Evolutionary conservation across 192 early-diverging fungal species (phyloP).

Genomic region (Coemansia pectinata): DNA sequence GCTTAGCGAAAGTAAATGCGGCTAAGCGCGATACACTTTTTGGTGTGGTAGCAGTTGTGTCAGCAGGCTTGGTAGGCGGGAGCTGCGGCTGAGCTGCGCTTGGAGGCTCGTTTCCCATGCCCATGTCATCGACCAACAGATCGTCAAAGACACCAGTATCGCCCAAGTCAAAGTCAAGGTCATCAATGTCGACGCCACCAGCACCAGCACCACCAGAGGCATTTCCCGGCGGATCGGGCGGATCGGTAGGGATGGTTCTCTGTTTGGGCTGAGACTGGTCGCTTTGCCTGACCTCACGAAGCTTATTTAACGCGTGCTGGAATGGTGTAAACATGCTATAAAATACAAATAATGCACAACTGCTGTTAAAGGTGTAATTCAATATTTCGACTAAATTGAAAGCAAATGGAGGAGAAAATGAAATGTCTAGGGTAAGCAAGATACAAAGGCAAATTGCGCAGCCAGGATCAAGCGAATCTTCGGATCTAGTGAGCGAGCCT

Average conservation of each 20-base stretch:
- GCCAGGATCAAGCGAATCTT: not conserved
- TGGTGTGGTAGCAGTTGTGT: not conserved
- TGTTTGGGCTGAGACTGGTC: slow-evolving; percentile 29
- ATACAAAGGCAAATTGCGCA: not conserved
- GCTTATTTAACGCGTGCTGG: slow-evolving; percentile 38
- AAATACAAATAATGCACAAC: not conserved
- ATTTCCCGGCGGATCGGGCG: not conserved
- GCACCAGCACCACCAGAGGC: not conserved
- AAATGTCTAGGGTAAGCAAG: not conserved
- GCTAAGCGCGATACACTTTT: not conserved
- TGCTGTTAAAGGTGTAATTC: not conserved
- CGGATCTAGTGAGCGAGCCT: not conserved
- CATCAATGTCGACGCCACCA: slow-evolving; percentile 5
- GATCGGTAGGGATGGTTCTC: not conserved
- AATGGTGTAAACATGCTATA: slow-evolving; percentile 29
- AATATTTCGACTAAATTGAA: not conserved
- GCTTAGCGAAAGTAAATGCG: not conserved
- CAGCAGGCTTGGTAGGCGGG: not conserved
- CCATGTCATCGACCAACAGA: slow-evolving; percentile 7
- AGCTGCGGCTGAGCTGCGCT: not conserved
- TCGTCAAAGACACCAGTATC: slow-evolving; percentile 29
- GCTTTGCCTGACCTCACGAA: slow-evolving; percentile 26
- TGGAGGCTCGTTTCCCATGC: not conserved
- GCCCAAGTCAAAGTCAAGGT: slow-evolving; percentile 25
- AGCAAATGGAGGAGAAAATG: not conserved